Evolutionary conservation across 805 yeast species (phyloP), one percentile per base, ranked within the genome.

Genomic region (Millerago galiae): DNA sequence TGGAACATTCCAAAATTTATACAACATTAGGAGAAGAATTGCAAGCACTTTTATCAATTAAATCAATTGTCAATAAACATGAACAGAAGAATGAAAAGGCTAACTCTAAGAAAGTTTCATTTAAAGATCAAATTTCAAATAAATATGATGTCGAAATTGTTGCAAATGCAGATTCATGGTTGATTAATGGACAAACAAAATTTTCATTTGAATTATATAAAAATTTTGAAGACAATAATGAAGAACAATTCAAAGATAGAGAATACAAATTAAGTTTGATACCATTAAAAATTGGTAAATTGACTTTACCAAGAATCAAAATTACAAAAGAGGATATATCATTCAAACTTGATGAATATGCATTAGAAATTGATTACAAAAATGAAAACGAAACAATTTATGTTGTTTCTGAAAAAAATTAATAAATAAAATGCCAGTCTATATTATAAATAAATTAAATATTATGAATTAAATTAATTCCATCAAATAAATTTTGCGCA

Each of bases 221-320:
- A 25, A 21, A 38, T 29, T 17, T 31, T 26, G 66, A 46, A 50
- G 39, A 40, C 37, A 32, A 54, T 42, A 21, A 44, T 36, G 35
- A 38, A 33, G n/a, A 41, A 8, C 40, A 38, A 21, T 49, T 48
- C 21, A 46, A 48, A 3, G 52, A 61, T 3, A 38, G 18, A 14
- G 18, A 30, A 2, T 38, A 30, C 16, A 59, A 70, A 14, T 44
- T 89, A 14, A 63, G 72, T 3, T 60, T 90, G 47, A 71, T 87
- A 13, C 97, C 98, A 1, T 59, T 88, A 41, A 81, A 76, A 46
- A 77, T 81, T 17, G 97, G 98, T 0, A 79, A 81, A 44, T 56
- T 90, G 9, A 61, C 69, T 2, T 65, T 85, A 29, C 97, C 97
- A 0, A 72, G 67, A 42, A 66, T 86, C 4, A 73, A 70, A 26